Evolutionary conservation across 140 eudicot species (phyloP).

Genomic region (Anethum foeniculum): DNA sequence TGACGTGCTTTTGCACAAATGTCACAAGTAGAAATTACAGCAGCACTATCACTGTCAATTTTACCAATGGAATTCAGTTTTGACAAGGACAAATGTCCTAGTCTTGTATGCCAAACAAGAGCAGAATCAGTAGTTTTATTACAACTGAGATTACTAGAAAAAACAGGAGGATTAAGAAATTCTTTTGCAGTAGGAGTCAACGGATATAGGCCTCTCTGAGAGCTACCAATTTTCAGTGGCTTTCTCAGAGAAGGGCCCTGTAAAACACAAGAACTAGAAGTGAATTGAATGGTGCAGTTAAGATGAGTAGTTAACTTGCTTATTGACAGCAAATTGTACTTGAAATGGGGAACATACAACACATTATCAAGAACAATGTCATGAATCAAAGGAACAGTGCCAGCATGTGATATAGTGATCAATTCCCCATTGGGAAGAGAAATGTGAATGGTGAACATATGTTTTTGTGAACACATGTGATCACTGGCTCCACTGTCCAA

Average conservation of each 20-base stretch:
- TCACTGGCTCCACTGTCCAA: background rate
- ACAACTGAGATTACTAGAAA: no score
- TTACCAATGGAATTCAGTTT: no score
- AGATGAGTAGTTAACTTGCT: background rate
- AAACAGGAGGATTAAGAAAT: no score
- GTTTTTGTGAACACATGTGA: background rate
- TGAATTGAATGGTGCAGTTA: background rate
- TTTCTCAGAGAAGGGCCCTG: no score
- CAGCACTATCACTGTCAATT: no score
- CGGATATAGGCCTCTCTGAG: no score
- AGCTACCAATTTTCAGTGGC: no score
- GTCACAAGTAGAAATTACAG: background rate
- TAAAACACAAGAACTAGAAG: no score
- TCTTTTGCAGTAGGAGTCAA: no score
- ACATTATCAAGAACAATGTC: background rate
- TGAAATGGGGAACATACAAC: background rate
- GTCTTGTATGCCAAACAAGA: no score
- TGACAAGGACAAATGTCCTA: no score
- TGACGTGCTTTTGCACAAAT: background rate
- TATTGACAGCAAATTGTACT: background rate
- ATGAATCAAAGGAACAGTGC: background rate
- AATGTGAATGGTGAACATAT: background rate
- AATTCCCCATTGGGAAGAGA: background rate
- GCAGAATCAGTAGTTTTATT: no score
- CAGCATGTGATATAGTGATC: background rate